Percentiles rank a stretch among this genome's conserved stretches.
phyloP scores from a whole-genome alignment of 495 filamentous ascomycete species.

The Bathelium albidoporum region DNA sequence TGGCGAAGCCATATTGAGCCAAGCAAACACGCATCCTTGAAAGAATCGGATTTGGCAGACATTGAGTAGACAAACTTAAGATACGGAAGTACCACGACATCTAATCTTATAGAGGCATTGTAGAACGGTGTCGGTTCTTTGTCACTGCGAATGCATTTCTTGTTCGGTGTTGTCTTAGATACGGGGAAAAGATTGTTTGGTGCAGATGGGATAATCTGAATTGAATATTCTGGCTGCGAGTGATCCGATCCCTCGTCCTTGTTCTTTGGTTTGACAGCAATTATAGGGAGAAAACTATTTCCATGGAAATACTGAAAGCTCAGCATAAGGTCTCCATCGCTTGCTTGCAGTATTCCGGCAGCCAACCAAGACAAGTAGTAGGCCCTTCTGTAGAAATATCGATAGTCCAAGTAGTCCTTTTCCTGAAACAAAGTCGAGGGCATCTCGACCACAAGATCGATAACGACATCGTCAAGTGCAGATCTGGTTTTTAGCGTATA shows the following conservation, averaged over 20 bases:
- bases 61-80: slow-evolving; percentile 57
- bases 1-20: slow-evolving; percentile 84
- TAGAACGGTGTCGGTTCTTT: slow-evolving; percentile 69
- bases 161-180: slow-evolving; percentile 57
- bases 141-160: slow-evolving; percentile 52
- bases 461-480: slow-evolving; percentile 41
- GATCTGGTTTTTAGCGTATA: slow-evolving; percentile 67
- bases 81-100: slow-evolving; percentile 60
- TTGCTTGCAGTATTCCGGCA: slow-evolving; percentile 49
- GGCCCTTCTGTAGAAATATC: slow-evolving; percentile 90
- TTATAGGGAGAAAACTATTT: slow-evolving; percentile 64
- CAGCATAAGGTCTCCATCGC: slow-evolving; percentile 43
- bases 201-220: slow-evolving; percentile 69
- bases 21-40: slow-evolving; percentile 72
- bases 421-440: slow-evolving; percentile 71
- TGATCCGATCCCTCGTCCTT: slow-evolving; percentile 17
- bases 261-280: slow-evolving; percentile 42
- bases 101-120: slow-evolving; percentile 75
- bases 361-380: slow-evolving; percentile 81
- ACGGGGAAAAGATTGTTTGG: slow-evolving; percentile 55
- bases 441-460: slow-evolving; percentile 83
- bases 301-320: slow-evolving; percentile 62
- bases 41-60: slow-evolving; percentile 57
- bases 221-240: slow-evolving; percentile 40
- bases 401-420: slow-evolving; percentile 86